phyloP scores from a whole-genome alignment of 768 basidiomycete genomes.

The Termitomyces sp. region DNA sequence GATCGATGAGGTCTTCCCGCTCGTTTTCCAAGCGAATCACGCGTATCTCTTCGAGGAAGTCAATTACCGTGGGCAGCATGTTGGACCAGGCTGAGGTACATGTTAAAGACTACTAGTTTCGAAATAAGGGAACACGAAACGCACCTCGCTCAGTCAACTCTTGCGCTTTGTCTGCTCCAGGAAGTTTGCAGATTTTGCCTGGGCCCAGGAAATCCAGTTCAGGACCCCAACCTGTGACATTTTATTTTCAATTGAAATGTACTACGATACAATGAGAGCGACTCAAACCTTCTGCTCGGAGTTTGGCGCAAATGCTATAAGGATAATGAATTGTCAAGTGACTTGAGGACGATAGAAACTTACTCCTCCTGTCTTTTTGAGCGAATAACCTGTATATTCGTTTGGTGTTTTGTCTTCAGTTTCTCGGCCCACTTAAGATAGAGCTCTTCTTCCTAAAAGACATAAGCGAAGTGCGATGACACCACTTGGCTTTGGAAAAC shows the following conservation, averaged over 20 bases:
- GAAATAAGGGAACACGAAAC: neutral
- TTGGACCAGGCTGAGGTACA: constrained; percentile 18
- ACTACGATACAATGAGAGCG: neutral
- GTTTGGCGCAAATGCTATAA: constrained; percentile 8
- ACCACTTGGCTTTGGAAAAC: neutral
- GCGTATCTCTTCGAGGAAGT: constrained; percentile 8
- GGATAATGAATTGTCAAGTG: neutral
- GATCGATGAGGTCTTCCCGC: neutral
- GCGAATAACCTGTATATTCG: neutral
- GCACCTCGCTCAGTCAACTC: constrained; percentile 19
- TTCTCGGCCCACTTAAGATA: neutral
- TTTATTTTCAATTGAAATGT: neutral
- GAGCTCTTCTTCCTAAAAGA: neutral
- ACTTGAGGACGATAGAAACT: neutral
- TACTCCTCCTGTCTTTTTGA: neutral
- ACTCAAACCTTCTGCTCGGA: constrained; percentile 8
- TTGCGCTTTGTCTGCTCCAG: constrained; percentile 14
- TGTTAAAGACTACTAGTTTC: neutral
- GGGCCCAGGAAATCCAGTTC: constrained; percentile 5
- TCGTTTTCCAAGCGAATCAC: constrained; percentile 6
- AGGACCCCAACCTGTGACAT: neutral
- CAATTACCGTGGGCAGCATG: constrained; percentile 16
- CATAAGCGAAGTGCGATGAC: neutral
- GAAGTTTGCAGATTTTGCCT: constrained; percentile 7
- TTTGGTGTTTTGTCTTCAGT: neutral